These are phyloP conservation scores for Juglanconis juglandina DNA, from an alignment of 2,329 filamentous ascomycete species.

Conservation along the genomic window DNA sequence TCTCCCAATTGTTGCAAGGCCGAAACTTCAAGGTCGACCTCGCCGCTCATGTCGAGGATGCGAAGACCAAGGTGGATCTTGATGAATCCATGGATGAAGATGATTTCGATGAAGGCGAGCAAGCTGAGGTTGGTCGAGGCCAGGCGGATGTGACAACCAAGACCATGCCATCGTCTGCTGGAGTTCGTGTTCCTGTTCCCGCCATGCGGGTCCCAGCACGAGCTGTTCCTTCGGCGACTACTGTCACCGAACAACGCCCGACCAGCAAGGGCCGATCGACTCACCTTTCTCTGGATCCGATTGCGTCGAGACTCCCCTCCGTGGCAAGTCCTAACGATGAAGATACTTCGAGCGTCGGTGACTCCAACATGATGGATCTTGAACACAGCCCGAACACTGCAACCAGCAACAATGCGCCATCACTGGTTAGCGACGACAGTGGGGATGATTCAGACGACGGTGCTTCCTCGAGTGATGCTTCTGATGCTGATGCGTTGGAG, in stretches of 20 bases:
- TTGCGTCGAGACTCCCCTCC: neutral
- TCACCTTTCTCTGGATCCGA: conserved; percentile 35
- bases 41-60: conserved; percentile 54
- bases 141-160: conserved; percentile 21
- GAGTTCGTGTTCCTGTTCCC: conserved; percentile 35
- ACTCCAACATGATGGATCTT: conserved; percentile 44
- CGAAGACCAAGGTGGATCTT: conserved; percentile 50
- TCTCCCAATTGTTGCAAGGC: conserved; percentile 62
- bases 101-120: conserved; percentile 52
- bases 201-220: conserved; percentile 59
- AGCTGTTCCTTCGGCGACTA: conserved; percentile 48
- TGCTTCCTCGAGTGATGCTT: conserved; percentile 54
- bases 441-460: conserved; percentile 71
- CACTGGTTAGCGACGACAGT: conserved; percentile 75
- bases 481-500: conserved; percentile 50
- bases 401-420: conserved; percentile 73
- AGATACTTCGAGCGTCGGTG: conserved; percentile 38
- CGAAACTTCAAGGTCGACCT: conserved; percentile 61
- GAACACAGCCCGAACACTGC: conserved; percentile 68
- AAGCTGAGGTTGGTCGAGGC: conserved; percentile 18
- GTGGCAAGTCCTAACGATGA: conserved; percentile 16
- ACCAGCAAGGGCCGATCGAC: conserved; percentile 52
- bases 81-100: conserved; percentile 49
- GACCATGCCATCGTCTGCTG: conserved; percentile 20
- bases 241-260: conserved; percentile 43